phyloP scores from a whole-genome alignment of 306 rosid genomes.

The Cicer bijugum region DNA sequence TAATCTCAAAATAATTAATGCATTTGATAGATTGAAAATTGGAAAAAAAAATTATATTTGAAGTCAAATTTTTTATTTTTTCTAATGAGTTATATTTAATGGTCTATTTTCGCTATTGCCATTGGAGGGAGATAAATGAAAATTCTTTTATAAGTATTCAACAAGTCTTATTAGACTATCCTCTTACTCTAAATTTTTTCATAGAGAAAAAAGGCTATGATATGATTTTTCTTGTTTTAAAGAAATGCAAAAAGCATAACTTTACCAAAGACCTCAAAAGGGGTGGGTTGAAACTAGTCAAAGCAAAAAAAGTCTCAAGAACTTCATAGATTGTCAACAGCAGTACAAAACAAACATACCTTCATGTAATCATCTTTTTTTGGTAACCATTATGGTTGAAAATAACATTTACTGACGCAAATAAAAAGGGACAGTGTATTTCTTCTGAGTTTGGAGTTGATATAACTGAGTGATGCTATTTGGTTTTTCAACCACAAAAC shows the following conservation, averaged over 20 bases:
- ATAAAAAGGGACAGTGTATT: conserved; percentile 39
- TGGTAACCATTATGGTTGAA: conserved; percentile 41
- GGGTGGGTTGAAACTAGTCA: conserved; percentile 52
- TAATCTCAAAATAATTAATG: no score
- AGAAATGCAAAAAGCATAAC: conserved; percentile 74
- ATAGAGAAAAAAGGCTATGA: conserved; percentile 42
- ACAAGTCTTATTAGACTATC: no score
- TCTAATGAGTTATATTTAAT: no score
- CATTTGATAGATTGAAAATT: no score
- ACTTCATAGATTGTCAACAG: conserved; percentile 48
- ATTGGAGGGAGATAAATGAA: no score
- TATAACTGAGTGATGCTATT: conserved; percentile 38
- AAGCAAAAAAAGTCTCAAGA: conserved; percentile 45
- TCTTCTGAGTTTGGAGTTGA: conserved; percentile 51
- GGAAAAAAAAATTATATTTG: no score
- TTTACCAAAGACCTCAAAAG: conserved; percentile 66
- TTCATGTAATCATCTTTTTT: conserved; percentile 28
- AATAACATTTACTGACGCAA: conserved; percentile 43
- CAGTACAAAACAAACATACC: conserved; percentile 43
- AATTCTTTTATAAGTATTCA: no score
- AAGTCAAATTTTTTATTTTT: no score
- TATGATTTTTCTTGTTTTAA: conserved; percentile 69
- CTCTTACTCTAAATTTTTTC: no score
- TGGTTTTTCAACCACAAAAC: conserved; percentile 43
- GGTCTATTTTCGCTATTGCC: no score